phyloP scores from a whole-genome alignment of 2,329 filamentous ascomycete genomes.

The Aspergillus neoniger region DNA sequence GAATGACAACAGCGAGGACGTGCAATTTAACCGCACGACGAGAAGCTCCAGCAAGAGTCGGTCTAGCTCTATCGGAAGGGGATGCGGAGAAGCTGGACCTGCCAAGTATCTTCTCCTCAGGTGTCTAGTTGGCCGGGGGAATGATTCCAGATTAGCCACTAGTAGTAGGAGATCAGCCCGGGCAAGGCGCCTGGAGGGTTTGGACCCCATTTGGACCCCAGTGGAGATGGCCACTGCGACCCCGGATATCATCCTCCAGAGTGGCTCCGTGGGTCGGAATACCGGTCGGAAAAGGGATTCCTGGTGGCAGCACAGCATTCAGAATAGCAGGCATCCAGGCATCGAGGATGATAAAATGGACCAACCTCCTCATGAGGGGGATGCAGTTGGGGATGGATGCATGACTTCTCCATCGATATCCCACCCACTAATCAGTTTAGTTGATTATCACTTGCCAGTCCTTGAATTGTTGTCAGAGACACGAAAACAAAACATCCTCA shows the following conservation, averaged over 20 bases:
- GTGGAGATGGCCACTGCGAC: neutral
- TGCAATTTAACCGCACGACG: constrained; percentile 11
- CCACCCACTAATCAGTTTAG: too few species aligned
- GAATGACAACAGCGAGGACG: neutral
- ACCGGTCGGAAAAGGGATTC: constrained; percentile 18
- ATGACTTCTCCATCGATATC: neutral
- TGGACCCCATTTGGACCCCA: too few species aligned
- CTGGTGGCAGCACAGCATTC: constrained; percentile 11
- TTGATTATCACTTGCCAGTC: too few species aligned
- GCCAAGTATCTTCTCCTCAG: neutral
- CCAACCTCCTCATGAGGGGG: neutral
- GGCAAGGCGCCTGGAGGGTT: neutral
- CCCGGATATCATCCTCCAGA: constrained; percentile 3
- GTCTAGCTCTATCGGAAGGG: constrained; percentile 11
- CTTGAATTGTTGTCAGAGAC: too few species aligned
- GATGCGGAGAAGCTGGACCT: constrained; percentile 6
- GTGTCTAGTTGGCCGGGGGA: neutral
- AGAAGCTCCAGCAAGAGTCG: constrained; percentile 12
- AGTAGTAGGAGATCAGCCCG: neutral
- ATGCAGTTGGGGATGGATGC: neutral
- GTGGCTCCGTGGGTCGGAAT: neutral
- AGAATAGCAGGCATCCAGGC: neutral
- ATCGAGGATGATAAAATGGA: neutral
- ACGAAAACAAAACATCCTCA: too few species aligned
- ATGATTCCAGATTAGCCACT: too few species aligned